A percentile compares a stretch with the other conserved stretches of the same genome.
These are phyloP conservation scores for Camelina laxa DNA, from an alignment of 345 rosid species.

Conservation along the genomic window DNA sequence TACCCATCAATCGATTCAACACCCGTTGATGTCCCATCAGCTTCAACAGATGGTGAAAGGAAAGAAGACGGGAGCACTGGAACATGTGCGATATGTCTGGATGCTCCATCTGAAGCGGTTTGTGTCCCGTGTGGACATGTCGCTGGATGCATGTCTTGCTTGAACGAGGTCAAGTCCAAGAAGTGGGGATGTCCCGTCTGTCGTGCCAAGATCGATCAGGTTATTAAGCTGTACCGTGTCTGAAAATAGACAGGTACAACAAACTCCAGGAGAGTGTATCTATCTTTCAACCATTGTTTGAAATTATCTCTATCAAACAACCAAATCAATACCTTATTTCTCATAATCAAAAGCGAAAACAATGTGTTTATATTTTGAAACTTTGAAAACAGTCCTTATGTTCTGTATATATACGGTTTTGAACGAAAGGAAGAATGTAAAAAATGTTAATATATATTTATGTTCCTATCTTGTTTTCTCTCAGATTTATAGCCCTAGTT, in stretches of 20 bases:
- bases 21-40: slow-evolving; percentile 54
- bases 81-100: slow-evolving; percentile 79
- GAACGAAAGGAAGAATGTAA: slow-evolving; percentile 30
- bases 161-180: slow-evolving; percentile 80
- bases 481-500: too few species aligned
- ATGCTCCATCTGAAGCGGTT: slow-evolving; percentile 92
- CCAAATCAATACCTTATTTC: neutral
- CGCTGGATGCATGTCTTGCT: slow-evolving; percentile 93
- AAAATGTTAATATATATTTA: slow-evolving; percentile 8
- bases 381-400: neutral
- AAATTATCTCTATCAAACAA: slow-evolving; percentile 29
- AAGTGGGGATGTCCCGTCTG: slow-evolving; percentile 97
- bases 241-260: slow-evolving; percentile 45
- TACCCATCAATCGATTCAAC: slow-evolving; percentile 79
- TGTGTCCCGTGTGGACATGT: slow-evolving; percentile 99
- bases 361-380: slow-evolving; percentile 19
- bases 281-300: slow-evolving; percentile 19
- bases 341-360: slow-evolving; percentile 1
- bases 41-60: slow-evolving; percentile 47
- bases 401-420: slow-evolving; percentile 29
- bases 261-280: slow-evolving; percentile 12
- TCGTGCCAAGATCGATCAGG: slow-evolving; percentile 83
- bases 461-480: too few species aligned
- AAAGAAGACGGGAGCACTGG: slow-evolving; percentile 59
- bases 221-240: slow-evolving; percentile 76